Evolutionary conservation across 2,329 filamentous ascomycete genomes (phyloP).

Genomic region (Rhexocercosporidium sp.): DNA sequence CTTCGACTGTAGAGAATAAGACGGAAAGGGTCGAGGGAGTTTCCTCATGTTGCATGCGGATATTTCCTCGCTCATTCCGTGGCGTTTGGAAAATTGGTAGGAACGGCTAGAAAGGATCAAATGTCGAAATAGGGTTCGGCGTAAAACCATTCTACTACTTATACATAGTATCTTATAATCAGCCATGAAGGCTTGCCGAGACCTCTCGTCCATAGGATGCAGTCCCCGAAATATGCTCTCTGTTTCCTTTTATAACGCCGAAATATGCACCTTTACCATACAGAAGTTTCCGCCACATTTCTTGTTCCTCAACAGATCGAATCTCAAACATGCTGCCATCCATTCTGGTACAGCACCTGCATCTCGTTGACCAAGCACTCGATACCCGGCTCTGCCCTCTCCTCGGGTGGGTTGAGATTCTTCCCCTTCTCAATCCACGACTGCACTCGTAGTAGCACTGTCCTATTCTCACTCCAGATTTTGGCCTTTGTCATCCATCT

Average conservation of each 20-base stretch:
- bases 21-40: too few species aligned
- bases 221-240: not conserved
- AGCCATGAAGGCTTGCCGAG: not conserved
- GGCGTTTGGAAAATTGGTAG: too few species aligned
- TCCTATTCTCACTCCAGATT: conserved; percentile 33
- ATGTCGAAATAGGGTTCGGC: too few species aligned
- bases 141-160: too few species aligned
- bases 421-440: conserved; percentile 41
- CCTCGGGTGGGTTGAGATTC: conserved; percentile 35
- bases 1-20: not conserved
- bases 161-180: too few species aligned
- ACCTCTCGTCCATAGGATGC: not conserved
- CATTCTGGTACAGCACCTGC: conserved; percentile 61
- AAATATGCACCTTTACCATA: not conserved
- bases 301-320: not conserved
- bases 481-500: conserved; percentile 50
- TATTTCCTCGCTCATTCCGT: too few species aligned
- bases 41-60: too few species aligned
- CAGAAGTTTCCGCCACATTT: not conserved
- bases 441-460: conserved; percentile 33
- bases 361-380: conserved; percentile 66
- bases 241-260: not conserved
- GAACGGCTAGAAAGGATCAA: too few species aligned
- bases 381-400: conserved; percentile 49
- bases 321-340: conserved; percentile 58